Base-by-base conservation (phyloP, 805 yeast genomes). In the Trichomonascus vanleenenianus region DNA sequence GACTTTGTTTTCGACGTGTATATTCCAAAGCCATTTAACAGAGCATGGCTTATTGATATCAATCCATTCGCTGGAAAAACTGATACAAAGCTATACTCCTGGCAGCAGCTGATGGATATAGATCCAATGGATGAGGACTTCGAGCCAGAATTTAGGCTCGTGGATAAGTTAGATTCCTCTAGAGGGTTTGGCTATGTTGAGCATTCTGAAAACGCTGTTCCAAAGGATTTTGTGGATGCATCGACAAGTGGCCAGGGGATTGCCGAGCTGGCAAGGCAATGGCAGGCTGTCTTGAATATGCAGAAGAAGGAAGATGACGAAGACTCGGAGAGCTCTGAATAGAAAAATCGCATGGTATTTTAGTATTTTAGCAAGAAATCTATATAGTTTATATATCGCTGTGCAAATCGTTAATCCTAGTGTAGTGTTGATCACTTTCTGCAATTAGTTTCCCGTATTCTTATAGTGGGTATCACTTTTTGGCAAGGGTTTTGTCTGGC, bases 161-260 rank as follows among this genome's bases (percentile, higher is more conserved):
- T 91, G 3, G 73, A 78, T 1, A 75, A 78, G 53, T 77, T 76
- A 16, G 85, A 87, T 50, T 46, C 63, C 31, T 67, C 84, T 5
- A 85, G 87, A 0, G 69, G 91, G 27, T 88, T 88, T 67, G 82
- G 86, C 0, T 65, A 79, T 0, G 85, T 83, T 52, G 95, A 86
- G 42, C 91, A 86, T 58, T 78, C 95, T 2, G 95, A 91, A 56
- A 86, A 81, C 60, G 89, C 85, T 57, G 96, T 93, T 2, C 99
- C 99, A 0, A 72, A 75, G 43, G 99, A 93, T 57, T 78, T 93
- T 16, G 83, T 93, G 3, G 93, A 87, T 59, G 96, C 96, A 2
- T 72, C 85, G 30, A 56, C 78, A 54, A 80, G 46, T 14, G 53
- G 51, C 18, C 30, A 22, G 12, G 38, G 43, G 15, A 48, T 50